Evolutionary conservation across 2,329 filamentous ascomycete species (phyloP).

Genomic region (Penicillium griseofulvum): DNA sequence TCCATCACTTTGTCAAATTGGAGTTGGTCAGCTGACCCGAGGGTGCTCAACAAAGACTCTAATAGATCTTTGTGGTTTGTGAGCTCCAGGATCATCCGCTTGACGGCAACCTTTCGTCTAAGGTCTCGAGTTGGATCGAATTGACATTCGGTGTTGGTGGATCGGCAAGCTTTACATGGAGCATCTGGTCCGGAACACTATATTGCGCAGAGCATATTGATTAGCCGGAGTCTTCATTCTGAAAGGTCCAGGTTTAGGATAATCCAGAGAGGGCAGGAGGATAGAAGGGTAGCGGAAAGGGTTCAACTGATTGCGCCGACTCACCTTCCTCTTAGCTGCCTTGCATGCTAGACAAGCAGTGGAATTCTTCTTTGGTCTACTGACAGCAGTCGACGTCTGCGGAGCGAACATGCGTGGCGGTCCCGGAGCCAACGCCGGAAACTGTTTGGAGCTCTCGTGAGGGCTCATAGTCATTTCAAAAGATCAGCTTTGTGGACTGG

Average conservation of each 20-base stretch:
- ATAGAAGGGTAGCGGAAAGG: background rate
- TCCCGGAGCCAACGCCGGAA: constrained; percentile 30
- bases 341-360: constrained; percentile 38
- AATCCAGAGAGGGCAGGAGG: background rate
- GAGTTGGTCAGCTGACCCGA: constrained; percentile 26
- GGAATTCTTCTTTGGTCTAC: constrained; percentile 36
- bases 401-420: constrained; percentile 22
- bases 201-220: constrained; percentile 1
- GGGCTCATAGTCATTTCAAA: constrained; percentile 11
- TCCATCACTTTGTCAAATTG: constrained; percentile 26
- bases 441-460: constrained; percentile 22
- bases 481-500: background rate
- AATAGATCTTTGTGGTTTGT: constrained; percentile 34
- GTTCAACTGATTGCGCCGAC: background rate
- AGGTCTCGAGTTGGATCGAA: constrained; percentile 39
- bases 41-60: constrained; percentile 28
- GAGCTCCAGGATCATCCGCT: constrained; percentile 36
- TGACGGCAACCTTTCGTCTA: constrained; percentile 38
- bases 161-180: constrained; percentile 38
- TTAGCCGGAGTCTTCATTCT: background rate
- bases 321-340: constrained; percentile 38
- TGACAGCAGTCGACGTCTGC: constrained; percentile 21
- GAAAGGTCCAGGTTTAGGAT: background rate
- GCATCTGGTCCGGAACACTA: constrained; percentile 37
- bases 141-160: constrained; percentile 29